Base-by-base conservation (phyloP, 331 rosid species). In the Rosa hybrid region DNA sequence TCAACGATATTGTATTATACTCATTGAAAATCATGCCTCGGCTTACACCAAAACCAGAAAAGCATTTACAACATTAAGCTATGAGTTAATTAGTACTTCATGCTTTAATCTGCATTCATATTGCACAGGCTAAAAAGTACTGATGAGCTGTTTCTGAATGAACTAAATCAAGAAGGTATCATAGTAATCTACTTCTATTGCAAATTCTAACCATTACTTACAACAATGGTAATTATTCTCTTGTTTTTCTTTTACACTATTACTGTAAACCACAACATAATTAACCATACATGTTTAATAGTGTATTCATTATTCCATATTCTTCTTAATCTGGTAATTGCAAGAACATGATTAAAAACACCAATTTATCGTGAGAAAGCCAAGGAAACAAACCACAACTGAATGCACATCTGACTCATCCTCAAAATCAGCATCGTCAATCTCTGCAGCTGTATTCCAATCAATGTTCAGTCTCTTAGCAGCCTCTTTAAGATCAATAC, bases 381-480 rank as follows among this genome's bases (percentile, higher is more conserved):
- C 45, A 77, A 75, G 73, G 84, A 81, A 83, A 88, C 98, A 82
- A 77, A 95, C 99, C 98, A 95, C 78, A 4, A 46, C 90, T 0
- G 97, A 20, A 42, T 98, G 97, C 60, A 95, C 98, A 72, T 91
- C 94, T 2, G 84, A 20, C n/a, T 91, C 94, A 71, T 88, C 88
- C 0, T 77, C 86, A 27, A 1, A 82, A 72, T 81, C 84, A 30
- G 78, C 56, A 67, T 90, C 98, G 42, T 90, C 96, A 76, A 90
- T 82, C 81, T 95, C 97, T 69, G 99, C 98, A 21, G 97, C 99
- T 68, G 97, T 80, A 89, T 95, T 97, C 99, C 99, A 95, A 79
- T 95, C 99, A 42, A 88, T 45, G 16, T 93, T 91, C 77, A 93
- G 85, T 79, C 90, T 90, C 87, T 85, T 91, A 30, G 99, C 99